Base-by-base conservation (phyloP, 768 basidiomycete genomes). In the Kwoniella sp. region DNA sequence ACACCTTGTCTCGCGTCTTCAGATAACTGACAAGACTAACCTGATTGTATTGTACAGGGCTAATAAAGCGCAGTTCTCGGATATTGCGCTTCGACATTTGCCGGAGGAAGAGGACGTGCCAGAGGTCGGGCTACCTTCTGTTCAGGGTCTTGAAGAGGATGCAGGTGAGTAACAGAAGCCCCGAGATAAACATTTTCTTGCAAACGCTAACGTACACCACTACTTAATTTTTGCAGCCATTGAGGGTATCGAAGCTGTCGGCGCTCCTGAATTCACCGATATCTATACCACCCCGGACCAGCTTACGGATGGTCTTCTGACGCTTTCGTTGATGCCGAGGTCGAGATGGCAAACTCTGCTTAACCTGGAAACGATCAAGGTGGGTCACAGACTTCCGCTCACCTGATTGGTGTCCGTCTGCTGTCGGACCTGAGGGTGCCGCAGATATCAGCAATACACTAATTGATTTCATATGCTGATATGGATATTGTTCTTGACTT, bases 261-360 rank as follows among this genome's bases (percentile, higher is more conserved):
- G 86, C 6, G 88, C 88, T 47, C 75, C 80, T 19, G 82, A 83
- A n/a, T 83, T 85, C 8, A 74, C 83, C 19, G 88, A 92, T 71
- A 85, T 87, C 27, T 91, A 90, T 80, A 86, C 87, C 21, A 91
- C 91, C 6, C 92, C 91, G n/a, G 86, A 89, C 26, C 91, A 95
- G 77, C 82, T 98, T 6, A 88, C 89, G 58, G 90, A 88, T 55
- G 91, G 92, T 19, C 85, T 99, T n/a, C 85, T 98, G 55, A 98
- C 96, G 0, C 82, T 99, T 21, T 94, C 95, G 6, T 83, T 94
- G 24, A 84, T 98, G 44, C 96, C 96, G 17, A 88, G 94, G 40
- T 88, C 92, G 15, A 85, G 90, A 71, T 99, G 96, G 96, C 92
- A 96, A 80, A 94, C 96, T 0, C 82, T 99, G n/a, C 84, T 99